Evolutionary conservation across 345 rosid genomes (phyloP).

Genomic region (Sisymbrium irio): DNA sequence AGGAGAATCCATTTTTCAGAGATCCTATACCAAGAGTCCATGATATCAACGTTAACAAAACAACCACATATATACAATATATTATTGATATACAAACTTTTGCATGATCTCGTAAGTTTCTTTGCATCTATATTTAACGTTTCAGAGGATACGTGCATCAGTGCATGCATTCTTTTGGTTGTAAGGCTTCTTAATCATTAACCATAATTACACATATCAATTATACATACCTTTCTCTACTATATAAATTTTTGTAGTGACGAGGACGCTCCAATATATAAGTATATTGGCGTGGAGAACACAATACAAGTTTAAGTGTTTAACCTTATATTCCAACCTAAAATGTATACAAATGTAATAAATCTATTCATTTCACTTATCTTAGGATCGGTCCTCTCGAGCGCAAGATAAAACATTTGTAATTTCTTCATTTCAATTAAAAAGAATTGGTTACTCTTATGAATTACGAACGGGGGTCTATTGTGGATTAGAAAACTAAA

Average conservation of each 20-base stretch:
- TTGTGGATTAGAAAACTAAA: not conserved
- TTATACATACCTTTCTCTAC: not conserved
- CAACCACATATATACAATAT: not conserved
- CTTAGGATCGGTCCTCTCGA: too few relatives aligned
- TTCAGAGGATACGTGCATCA: not conserved
- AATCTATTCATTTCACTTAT: not conserved
- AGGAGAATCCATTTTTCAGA: not conserved
- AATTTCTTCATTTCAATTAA: too few relatives aligned
- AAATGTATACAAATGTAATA: not conserved
- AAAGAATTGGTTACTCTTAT: not conserved
- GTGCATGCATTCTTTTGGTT: constrained; percentile 1
- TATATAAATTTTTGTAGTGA: not conserved
- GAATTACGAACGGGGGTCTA: too few relatives aligned
- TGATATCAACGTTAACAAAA: constrained; percentile 15
- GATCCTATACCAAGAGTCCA: constrained; percentile 19
- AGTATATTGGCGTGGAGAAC: not conserved
- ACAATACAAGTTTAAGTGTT: not conserved
- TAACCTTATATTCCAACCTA: not conserved
- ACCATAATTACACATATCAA: not conserved
- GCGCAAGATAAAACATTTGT: not conserved
- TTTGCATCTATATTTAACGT: not conserved
- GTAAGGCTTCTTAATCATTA: not conserved
- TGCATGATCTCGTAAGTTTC: constrained; percentile 27
- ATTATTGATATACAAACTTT: not conserved
- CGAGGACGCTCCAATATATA: not conserved